Conservation (phyloP, 192 early-diverging fungal species). For the Coemansia furcata region DNA sequence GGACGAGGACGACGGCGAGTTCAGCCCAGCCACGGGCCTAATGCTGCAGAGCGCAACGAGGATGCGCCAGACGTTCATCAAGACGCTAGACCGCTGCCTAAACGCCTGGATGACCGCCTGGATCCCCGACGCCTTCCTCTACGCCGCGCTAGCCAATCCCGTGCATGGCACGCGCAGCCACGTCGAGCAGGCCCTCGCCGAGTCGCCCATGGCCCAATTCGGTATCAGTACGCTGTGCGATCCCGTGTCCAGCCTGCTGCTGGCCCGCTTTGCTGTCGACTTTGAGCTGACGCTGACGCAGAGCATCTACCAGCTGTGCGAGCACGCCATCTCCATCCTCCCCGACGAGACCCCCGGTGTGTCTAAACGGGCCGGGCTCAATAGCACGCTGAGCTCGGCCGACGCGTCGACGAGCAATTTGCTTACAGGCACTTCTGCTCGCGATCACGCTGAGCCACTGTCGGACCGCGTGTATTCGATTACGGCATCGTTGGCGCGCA, state of each 20-base stretch:
- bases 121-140: slow-evolving; percentile 40
- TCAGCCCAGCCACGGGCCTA: background rate
- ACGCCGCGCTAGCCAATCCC: slow-evolving; percentile 21
- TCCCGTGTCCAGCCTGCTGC: slow-evolving; percentile 42
- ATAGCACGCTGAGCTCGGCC: slow-evolving; percentile 14
- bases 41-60: slow-evolving; percentile 22
- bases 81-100: slow-evolving; percentile 29
- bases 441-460: background rate
- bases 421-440: background rate
- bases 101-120: slow-evolving; percentile 44
- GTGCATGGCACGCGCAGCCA: slow-evolving; percentile 18
- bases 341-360: slow-evolving; percentile 10
- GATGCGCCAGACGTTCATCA: slow-evolving; percentile 39
- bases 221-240: slow-evolving; percentile 34
- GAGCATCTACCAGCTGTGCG: slow-evolving; percentile 53
- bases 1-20: slow-evolving; percentile 11
- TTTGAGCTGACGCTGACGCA: slow-evolving; percentile 51
- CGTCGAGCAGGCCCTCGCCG: slow-evolving; percentile 13
- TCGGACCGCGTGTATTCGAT: slow-evolving; percentile 29
- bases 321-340: slow-evolving; percentile 39
- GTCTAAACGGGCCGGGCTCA: background rate
- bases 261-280: slow-evolving; percentile 44
- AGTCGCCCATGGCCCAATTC: slow-evolving; percentile 25
- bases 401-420: slow-evolving; percentile 25
- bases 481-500: slow-evolving; percentile 20